Evolutionary conservation across 2,329 filamentous ascomycete genomes (phyloP).

Genomic region (Sporothrix curviconia): DNA sequence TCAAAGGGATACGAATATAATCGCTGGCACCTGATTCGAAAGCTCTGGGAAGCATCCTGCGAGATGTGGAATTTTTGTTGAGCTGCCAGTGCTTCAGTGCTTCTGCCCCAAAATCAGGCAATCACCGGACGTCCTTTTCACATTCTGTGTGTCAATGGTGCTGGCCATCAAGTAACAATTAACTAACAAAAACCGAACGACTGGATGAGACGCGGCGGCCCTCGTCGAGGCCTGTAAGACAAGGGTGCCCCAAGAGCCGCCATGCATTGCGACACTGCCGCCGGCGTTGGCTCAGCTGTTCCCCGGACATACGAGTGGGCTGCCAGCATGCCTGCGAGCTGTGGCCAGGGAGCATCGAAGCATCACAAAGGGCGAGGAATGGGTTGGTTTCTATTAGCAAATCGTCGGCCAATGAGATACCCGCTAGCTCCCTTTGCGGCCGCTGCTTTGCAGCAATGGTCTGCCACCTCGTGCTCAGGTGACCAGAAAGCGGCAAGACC

Average conservation of each 20-base stretch:
- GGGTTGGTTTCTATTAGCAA: conserved; percentile 20
- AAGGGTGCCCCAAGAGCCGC: conserved; percentile 3
- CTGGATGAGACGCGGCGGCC: conserved; percentile 12
- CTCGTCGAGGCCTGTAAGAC: too few species aligned
- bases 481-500: conserved; percentile 3
- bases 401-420: conserved; percentile 16
- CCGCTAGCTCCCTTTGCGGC: too few species aligned
- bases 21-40: conserved; percentile 3
- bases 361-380: too few species aligned
- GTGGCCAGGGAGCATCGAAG: too few species aligned
- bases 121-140: neutral
- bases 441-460: neutral
- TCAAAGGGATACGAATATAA: too few species aligned
- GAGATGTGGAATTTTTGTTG: neutral
- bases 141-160: neutral
- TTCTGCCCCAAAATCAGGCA: neutral
- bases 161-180: conserved; percentile 16
- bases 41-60: neutral
- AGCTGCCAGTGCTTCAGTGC: neutral
- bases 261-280: conserved; percentile 1
- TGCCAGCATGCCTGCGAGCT: neutral
- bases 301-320: neutral
- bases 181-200: conserved; percentile 20
- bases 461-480: conserved; percentile 13
- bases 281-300: neutral